Evolutionary conservation across 371 early-diverging fungal species (phyloP).

Genomic region (Apophysomyces variabilis): DNA sequence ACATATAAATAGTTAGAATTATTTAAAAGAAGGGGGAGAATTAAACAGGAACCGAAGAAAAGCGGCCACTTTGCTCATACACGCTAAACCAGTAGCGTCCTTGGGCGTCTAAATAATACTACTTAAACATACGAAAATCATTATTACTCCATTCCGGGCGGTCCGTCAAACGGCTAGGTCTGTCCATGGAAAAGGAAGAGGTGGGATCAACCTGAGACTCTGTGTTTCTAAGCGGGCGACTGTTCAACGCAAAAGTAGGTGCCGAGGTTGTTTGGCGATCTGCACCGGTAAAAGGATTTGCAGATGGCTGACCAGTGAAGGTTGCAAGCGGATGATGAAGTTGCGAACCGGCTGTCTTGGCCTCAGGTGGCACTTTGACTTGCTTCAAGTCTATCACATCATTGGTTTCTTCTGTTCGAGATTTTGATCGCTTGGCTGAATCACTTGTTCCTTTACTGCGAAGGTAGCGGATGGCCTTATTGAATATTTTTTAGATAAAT

Average conservation of each 20-base stretch:
- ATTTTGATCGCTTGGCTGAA: constrained; percentile 8
- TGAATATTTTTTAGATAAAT: not conserved
- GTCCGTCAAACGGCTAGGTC: constrained; percentile 6
- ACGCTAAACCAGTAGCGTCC: constrained; percentile 8
- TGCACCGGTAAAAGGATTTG: not conserved
- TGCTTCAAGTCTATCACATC: not conserved
- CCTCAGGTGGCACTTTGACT: not conserved
- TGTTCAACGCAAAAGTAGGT: constrained; percentile 11
- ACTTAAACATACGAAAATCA: constrained; percentile 28
- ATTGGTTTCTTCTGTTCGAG: not conserved
- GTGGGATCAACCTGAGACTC: not conserved
- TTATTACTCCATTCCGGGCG: constrained; percentile 30
- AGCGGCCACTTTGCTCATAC: not conserved
- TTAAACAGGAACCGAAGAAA: not conserved
- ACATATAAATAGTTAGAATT: no score
- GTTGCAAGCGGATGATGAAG: not conserved
- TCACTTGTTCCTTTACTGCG: constrained; percentile 12
- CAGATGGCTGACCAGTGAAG: not conserved
- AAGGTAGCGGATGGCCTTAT: constrained; percentile 2
- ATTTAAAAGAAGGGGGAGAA: not conserved
- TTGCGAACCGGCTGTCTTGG: not conserved
- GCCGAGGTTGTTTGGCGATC: constrained; percentile 12
- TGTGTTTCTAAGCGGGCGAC: not conserved
- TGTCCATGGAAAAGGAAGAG: constrained; percentile 9
- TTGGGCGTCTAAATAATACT: not conserved